Evolutionary conservation across 2,329 filamentous ascomycete species (phyloP), one percentile per base, ranked within the genome.

Genomic region (Mycogone perniciosa): DNA sequence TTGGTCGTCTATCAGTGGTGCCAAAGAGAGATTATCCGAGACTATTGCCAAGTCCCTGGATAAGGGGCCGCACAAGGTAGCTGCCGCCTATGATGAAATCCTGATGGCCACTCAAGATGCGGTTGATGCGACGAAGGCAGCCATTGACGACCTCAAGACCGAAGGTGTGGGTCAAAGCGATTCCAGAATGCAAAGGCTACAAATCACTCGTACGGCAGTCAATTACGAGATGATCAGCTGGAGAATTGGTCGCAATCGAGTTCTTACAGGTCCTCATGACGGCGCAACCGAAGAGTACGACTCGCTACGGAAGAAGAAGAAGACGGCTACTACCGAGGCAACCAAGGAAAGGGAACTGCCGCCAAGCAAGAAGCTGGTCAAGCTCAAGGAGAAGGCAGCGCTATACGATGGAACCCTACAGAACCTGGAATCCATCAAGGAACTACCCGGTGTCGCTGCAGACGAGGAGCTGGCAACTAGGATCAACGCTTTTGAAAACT

Each of bases 181-280:
- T 63, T 72, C 82, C 34, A 82, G 89, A 51, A 90, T 99, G 84
- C 93, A 99, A 70, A 85, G 90, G 60, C 74, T 99, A 42, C 91
- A 96, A 59, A 86, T 99, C 52, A 95, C 91, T 4, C 86, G 88
- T 54, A 95, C 95, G 0, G 90, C 92, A 1, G 89, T 97, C 51
- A 95, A 93, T 68, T 97, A 95, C 67, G 88, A 89, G 58, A 82
- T 96, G 68, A 86, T 99, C 51, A 91, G 89, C 63, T 97, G 91
- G 91, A 81, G 93, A 66, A 88, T 97, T 56, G 92, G 92, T 29
- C 85, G 93, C 44, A 97, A 99, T 68, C 80, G 93, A 48, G 86
- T 96, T 0, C 73, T 99, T 55, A 88, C 89, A 46, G 91, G 92
- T n/a, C 73, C 80, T 6, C 77, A 86, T 49, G 92, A 97, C 60